Conservation (phyloP, 1,139 yeast genomes). For the Sugiyamaella castrensis region DNA sequence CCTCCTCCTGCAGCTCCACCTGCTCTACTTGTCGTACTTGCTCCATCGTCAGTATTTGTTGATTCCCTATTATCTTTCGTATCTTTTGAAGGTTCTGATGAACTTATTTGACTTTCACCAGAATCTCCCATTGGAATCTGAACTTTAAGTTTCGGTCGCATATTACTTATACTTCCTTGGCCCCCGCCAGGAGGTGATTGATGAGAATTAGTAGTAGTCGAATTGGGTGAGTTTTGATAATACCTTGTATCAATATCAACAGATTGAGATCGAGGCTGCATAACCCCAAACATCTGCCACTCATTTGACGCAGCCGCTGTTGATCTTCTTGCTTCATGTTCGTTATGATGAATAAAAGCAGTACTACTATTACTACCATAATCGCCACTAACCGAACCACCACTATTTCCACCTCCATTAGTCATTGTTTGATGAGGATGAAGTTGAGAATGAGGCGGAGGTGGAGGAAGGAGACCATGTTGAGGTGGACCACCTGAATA, state of each 20-base stretch:
- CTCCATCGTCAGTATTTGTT: constrained; percentile 5
- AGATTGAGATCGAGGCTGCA: constrained; percentile 22
- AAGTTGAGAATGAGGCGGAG: neutral
- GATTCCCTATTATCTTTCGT: constrained; percentile 2
- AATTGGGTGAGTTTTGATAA: constrained; percentile 6
- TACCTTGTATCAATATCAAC: constrained; percentile 20
- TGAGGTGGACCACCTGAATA: no score
- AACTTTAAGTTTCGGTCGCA: constrained; percentile 42
- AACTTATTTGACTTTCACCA: constrained; percentile 23
- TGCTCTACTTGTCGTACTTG: neutral
- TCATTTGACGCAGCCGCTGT: constrained; percentile 7
- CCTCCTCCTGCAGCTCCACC: neutral
- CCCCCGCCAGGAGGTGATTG: constrained; percentile 10
- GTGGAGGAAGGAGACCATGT: no score
- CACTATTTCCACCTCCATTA: neutral
- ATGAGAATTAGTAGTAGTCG: constrained; percentile 1
- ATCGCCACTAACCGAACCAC: neutral
- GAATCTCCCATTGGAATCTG: constrained; percentile 39
- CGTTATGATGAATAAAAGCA: no score
- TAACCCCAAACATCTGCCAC: constrained; percentile 15
- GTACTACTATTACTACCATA: no score
- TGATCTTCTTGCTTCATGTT: neutral
- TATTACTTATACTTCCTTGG: neutral
- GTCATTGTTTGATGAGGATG: neutral
- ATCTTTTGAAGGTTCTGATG: constrained; percentile 20